A percentile compares a stretch with the other conserved stretches of the same genome.
These are phyloP conservation scores for Nakazawaea ishiwadae DNA, from an alignment of 805 yeast species.

Conservation along the genomic window DNA sequence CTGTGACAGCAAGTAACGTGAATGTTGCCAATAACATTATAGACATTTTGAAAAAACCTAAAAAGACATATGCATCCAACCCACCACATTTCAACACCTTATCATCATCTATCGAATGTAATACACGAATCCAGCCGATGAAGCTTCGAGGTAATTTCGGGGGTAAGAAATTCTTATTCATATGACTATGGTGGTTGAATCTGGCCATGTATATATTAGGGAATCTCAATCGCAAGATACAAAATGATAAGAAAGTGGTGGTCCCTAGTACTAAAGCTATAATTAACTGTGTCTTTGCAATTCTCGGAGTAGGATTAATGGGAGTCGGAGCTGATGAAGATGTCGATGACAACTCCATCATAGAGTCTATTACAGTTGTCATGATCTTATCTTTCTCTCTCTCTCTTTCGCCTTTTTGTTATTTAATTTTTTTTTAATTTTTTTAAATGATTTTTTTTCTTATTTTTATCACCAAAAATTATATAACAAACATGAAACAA, in stretches of 20 bases:
- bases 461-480: not conserved
- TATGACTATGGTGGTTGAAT: constrained; percentile 38
- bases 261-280: constrained; percentile 68
- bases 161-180: constrained; percentile 40
- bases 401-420: not conserved
- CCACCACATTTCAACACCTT: constrained; percentile 55
- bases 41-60: constrained; percentile 55
- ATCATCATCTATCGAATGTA: constrained; percentile 41
- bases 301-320: constrained; percentile 32
- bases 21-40: constrained; percentile 40
- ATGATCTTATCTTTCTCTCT: not conserved
- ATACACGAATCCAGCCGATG: constrained; percentile 49
- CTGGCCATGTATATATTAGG: constrained; percentile 87
- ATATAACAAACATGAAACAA: no score
- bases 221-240: constrained; percentile 65
- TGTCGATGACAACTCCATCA: no score
- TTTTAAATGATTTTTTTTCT: not conserved
- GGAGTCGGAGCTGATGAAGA: not conserved
- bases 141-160: constrained; percentile 53
- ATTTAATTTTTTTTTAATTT: no score
- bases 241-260: constrained; percentile 63
- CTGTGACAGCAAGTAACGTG: constrained; percentile 39
- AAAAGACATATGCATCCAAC: constrained; percentile 52
- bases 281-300: constrained; percentile 72
- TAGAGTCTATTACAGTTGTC: not conserved